Evolutionary conservation across 306 rosid genomes (phyloP).

Genomic region (Psophocarpus tetragonolobus): DNA sequence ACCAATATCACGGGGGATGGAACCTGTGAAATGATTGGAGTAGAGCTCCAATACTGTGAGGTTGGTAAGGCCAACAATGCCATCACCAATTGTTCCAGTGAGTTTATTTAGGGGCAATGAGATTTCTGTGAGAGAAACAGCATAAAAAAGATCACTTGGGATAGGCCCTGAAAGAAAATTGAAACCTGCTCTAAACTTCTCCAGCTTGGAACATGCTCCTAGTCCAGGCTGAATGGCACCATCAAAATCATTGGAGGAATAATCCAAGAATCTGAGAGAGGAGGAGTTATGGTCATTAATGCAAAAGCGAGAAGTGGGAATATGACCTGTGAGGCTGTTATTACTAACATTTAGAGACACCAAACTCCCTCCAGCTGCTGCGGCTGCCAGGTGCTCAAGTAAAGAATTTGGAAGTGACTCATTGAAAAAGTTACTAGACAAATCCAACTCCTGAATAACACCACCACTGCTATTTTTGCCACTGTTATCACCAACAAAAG

Average conservation of each 20-base stretch:
- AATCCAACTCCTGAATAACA: slow-evolving; percentile 49
- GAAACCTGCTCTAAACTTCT: slow-evolving; percentile 75
- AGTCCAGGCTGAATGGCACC: slow-evolving; percentile 56
- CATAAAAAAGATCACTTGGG: slow-evolving; percentile 62
- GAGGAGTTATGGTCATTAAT: slow-evolving; percentile 34
- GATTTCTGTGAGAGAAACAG: slow-evolving; percentile 49
- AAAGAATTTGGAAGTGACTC: slow-evolving; percentile 61
- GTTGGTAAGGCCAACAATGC: slow-evolving; percentile 48
- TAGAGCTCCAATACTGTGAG: slow-evolving; percentile 74
- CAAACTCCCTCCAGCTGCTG: slow-evolving; percentile 45
- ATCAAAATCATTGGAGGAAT: slow-evolving; percentile 60
- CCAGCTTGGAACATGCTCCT: slow-evolving; percentile 65
- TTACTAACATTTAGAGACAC: slow-evolving; percentile 74
- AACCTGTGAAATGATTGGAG: slow-evolving; percentile 61
- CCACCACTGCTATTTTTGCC: background rate
- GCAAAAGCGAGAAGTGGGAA: slow-evolving; percentile 59
- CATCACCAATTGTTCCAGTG: slow-evolving; percentile 53
- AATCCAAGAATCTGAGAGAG: slow-evolving; percentile 58
- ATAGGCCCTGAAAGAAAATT: slow-evolving; percentile 61
- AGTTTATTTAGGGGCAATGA: slow-evolving; percentile 67
- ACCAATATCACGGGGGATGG: slow-evolving; percentile 66
- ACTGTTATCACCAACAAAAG: slow-evolving; percentile 1
- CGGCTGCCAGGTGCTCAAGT: slow-evolving; percentile 36
- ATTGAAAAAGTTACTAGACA: slow-evolving; percentile 72
- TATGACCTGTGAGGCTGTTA: slow-evolving; percentile 68